Evolutionary conservation across 2,329 filamentous ascomycete genomes (phyloP).

Genomic region (Akanthomyces muscarius): DNA sequence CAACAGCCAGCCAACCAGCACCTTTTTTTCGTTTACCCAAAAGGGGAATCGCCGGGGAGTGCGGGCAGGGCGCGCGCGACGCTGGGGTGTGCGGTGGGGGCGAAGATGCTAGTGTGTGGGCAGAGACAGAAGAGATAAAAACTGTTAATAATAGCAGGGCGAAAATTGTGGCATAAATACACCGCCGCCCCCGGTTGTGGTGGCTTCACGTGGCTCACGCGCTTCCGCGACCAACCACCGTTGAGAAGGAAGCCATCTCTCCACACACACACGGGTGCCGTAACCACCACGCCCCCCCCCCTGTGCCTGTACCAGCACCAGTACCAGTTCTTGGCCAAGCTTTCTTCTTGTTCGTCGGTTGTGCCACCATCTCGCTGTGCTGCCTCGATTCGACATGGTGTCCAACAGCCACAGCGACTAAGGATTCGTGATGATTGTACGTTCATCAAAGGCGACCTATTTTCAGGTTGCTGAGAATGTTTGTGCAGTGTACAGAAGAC

Average conservation of each 20-base stretch:
- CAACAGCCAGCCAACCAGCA: too few relatives aligned
- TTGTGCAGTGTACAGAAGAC: too few relatives aligned
- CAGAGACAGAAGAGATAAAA: neutral
- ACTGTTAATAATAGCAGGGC: neutral
- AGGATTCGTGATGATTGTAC: too few relatives aligned
- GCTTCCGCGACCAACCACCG: constrained; percentile 10
- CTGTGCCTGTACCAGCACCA: too few relatives aligned
- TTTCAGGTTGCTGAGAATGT: too few relatives aligned
- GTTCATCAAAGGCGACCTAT: too few relatives aligned
- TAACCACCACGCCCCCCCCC: neutral
- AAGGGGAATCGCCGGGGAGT: constrained; percentile 2
- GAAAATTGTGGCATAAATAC: constrained; percentile 13
- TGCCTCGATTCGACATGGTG: neutral
- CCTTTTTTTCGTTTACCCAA: constrained; percentile 7
- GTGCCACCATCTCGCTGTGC: neutral
- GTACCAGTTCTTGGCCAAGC: neutral
- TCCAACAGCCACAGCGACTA: too few relatives aligned
- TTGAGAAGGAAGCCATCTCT: constrained; percentile 1
- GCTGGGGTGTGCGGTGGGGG: neutral
- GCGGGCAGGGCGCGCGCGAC: neutral
- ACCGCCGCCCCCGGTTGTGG: too few relatives aligned
- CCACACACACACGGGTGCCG: constrained; percentile 3
- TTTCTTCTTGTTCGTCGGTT: neutral
- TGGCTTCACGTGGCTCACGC: constrained; percentile 6
- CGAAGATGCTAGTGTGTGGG: neutral